Conservation (phyloP, 1,139 yeast genomes). For the Geotrichum carabidarum region DNA sequence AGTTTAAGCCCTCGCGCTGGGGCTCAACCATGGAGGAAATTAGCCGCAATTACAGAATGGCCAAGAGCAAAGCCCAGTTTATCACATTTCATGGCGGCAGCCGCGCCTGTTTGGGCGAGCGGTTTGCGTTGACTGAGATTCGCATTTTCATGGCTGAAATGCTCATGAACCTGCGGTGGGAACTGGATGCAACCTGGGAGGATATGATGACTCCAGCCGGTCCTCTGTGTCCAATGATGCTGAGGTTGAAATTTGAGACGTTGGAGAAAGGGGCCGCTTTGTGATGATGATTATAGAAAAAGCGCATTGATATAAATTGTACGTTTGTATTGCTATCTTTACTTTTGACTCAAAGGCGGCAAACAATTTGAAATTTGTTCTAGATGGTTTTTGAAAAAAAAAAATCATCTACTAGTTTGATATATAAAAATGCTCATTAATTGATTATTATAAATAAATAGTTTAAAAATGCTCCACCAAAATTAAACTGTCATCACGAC, state of each 20-base stretch:
- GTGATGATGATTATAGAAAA: no score
- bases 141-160: constrained; percentile 42
- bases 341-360: no score
- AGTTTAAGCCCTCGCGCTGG: constrained; percentile 56
- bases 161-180: constrained; percentile 38
- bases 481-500: no score
- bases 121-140: constrained; percentile 49
- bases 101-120: constrained; percentile 60
- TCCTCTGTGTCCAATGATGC: constrained; percentile 18
- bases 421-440: no score
- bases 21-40: constrained; percentile 39
- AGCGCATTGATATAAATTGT: neutral
- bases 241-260: constrained; percentile 14
- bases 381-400: no score
- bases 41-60: constrained; percentile 39
- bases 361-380: no score
- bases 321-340: no score
- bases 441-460: no score
- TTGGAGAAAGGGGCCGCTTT: neutral
- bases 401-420: no score
- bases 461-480: no score
- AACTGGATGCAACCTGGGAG: constrained; percentile 45
- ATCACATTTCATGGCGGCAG: constrained; percentile 60
- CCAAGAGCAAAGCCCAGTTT: constrained; percentile 45
- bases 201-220: constrained; percentile 48